Evolutionary conservation across 2,329 filamentous ascomycete genomes (phyloP).

Genomic region (Verticillium albo-atrum): DNA sequence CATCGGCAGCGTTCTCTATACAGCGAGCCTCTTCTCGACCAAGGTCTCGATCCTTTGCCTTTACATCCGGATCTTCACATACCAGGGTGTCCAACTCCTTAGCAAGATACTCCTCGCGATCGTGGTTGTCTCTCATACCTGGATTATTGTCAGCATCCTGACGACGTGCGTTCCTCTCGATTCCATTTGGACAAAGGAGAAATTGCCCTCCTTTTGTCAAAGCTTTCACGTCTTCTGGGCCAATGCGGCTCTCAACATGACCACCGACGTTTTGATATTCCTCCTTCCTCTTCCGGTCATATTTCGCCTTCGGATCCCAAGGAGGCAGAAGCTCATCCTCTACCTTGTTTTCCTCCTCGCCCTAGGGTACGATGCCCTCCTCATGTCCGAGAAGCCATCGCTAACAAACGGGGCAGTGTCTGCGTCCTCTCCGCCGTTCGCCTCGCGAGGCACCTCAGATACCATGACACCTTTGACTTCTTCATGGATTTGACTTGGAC

Average conservation of each 20-base stretch:
- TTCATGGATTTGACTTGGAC: conserved; percentile 21
- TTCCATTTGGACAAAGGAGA: conserved; percentile 11
- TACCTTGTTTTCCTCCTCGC: conserved; percentile 34
- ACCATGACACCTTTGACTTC: conserved; percentile 4
- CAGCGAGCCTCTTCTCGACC: conserved; percentile 13
- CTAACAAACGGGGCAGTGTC: conserved; percentile 20
- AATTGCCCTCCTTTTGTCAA: conserved; percentile 10
- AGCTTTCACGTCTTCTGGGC: conserved; percentile 16
- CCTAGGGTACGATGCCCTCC: conserved; percentile 24
- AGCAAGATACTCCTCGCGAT: conserved; percentile 13
- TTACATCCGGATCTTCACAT: conserved; percentile 18
- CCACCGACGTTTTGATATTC: conserved; percentile 20
- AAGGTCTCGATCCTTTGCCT: conserved; percentile 17
- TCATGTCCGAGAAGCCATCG: conserved; percentile 5
- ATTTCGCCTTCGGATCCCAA: conserved; percentile 35
- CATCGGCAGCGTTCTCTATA: conserved; percentile 12
- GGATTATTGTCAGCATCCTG: conserved; percentile 15
- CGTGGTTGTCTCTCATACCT: conserved; percentile 14
- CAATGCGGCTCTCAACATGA: conserved; percentile 16
- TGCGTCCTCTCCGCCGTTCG: conserved; percentile 28
- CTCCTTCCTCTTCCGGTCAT: conserved; percentile 37
- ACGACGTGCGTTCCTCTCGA: conserved; percentile 15
- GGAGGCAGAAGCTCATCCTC: conserved; percentile 32
- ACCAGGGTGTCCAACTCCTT: conserved; percentile 18
- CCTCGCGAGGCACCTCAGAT: conserved; percentile 19